Evolutionary conservation across 164 flowering plant species (phyloP).

Genomic region (Aristolochia contorta): DNA sequence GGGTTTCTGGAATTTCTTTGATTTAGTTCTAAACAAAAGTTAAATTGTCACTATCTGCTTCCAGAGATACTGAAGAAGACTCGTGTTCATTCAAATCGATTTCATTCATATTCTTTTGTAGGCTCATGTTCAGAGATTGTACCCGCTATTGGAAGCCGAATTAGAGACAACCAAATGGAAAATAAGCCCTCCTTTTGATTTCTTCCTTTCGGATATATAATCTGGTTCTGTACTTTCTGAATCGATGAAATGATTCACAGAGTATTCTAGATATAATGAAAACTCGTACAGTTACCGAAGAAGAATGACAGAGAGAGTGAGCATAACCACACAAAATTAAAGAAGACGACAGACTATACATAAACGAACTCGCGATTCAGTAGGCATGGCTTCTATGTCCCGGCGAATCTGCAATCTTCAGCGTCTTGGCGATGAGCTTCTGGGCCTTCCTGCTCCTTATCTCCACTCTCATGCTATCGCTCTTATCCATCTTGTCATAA

Average conservation of each 20-base stretch:
- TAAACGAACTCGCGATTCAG: slow-evolving; percentile 11
- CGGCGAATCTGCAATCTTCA: slow-evolving; percentile 73
- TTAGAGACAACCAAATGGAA: not conserved
- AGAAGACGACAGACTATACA: not conserved
- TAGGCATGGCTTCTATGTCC: slow-evolving; percentile 30
- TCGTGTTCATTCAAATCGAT: too few relatives aligned
- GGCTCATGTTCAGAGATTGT: too few relatives aligned
- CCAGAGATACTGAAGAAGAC: too few relatives aligned
- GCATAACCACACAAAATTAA: not conserved
- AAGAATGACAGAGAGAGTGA: too few relatives aligned
- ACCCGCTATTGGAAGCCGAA: not conserved
- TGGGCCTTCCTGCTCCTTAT: slow-evolving; percentile 63
- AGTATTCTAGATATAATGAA: too few relatives aligned
- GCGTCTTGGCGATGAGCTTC: slow-evolving; percentile 55
- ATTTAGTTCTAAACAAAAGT: too few relatives aligned
- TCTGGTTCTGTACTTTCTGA: too few relatives aligned
- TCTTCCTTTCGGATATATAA: not conserved
- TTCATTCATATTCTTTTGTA: too few relatives aligned
- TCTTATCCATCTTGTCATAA: slow-evolving; percentile 70
- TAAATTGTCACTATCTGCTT: too few relatives aligned
- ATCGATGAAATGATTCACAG: too few relatives aligned
- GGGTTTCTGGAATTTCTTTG: too few relatives aligned
- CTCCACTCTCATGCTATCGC: slow-evolving; percentile 84
- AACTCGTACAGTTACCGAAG: too few relatives aligned
- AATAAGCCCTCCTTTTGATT: not conserved